Evolutionary conservation across 148 eudicot species (phyloP), one percentile per base, ranked within the genome.

Genomic region (Talinum fruticosum): DNA sequence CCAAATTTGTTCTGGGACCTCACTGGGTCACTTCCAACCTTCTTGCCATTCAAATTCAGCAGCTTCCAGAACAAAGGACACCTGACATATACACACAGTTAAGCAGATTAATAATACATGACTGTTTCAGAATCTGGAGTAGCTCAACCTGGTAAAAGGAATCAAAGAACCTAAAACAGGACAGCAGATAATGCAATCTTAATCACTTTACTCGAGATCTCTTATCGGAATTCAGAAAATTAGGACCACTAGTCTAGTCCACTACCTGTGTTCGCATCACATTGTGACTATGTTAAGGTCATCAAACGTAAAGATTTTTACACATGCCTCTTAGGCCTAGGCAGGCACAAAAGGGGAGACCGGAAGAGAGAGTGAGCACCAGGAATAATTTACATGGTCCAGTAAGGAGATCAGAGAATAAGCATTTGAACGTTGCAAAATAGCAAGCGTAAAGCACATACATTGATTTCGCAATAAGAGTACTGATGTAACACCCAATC

Each of bases 321-420:
- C 10, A 15, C 53, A 12, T 47, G 53, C 71, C 66, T 35, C 28
- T 32, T 44, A 37, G 57, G 74, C 26, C 73, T 70, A 23, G 38
- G 21, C 59, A 80, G 26, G 66, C 24, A 62, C 30, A 57, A n/a
- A 37, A 59, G 16, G 21, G 30, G 59, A 8, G 26, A 70, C 6
- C 18, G 23, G 36, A n/a, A 71, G 35, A 72, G 28, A 37, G 47
- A 76, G 21, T 36, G 33, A 65, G 62, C 74, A 72, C 67, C 67
- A 44, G 45, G 78, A 73, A 82, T 38, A 74, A 72, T 71, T 69
- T 36, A 67, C 78, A 77, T 77, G 75, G 68, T 78, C 78, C 84
- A 78, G 69, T 24, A 44, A 21, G 64, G 67, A 82, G 66, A 49
- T 67, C 72, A n/a, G 64, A 74, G 84, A 78, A 78, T 73, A 82